Evolutionary conservation across 208 protist species (phyloP).

Genomic region (Leishmania tropica): DNA sequence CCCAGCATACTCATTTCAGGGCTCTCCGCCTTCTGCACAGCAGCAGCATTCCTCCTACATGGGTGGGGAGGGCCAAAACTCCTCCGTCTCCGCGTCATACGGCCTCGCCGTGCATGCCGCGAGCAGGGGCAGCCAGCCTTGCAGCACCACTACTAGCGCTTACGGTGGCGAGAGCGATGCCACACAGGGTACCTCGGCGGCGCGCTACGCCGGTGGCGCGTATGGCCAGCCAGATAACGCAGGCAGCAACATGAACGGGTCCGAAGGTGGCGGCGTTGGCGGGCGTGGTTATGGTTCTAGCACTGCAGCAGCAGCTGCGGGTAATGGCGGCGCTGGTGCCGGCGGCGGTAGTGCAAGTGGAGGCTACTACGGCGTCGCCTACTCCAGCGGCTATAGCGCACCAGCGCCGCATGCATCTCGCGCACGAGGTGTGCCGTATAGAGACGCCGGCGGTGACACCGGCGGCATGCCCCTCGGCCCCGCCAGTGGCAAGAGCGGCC

Average conservation of each 20-base stretch:
- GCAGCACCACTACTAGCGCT: slow-evolving; percentile 2
- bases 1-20: slow-evolving; percentile 9
- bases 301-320: not conserved
- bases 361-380: slow-evolving; percentile 11
- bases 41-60: slow-evolving; percentile 2
- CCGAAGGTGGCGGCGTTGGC: not conserved
- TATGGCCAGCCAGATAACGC: not conserved
- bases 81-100: not conserved
- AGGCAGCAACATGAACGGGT: not conserved
- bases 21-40: not conserved
- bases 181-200: not conserved
- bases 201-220: not conserved
- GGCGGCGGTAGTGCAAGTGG: slow-evolving; percentile 12
- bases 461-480: not conserved
- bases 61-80: not conserved
- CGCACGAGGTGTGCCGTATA: not conserved
- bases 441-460: not conserved
- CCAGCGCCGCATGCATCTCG: not conserved
- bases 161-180: slow-evolving; percentile 13
- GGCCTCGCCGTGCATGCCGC: not conserved
- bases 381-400: not conserved
- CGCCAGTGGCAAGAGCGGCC: not conserved
- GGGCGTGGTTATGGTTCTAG: not conserved
- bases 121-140: not conserved
- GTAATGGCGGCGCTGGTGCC: not conserved